Base-by-base conservation (phyloP, 1,284 basidiomycete genomes). In the Leccinum subrobustum region DNA sequence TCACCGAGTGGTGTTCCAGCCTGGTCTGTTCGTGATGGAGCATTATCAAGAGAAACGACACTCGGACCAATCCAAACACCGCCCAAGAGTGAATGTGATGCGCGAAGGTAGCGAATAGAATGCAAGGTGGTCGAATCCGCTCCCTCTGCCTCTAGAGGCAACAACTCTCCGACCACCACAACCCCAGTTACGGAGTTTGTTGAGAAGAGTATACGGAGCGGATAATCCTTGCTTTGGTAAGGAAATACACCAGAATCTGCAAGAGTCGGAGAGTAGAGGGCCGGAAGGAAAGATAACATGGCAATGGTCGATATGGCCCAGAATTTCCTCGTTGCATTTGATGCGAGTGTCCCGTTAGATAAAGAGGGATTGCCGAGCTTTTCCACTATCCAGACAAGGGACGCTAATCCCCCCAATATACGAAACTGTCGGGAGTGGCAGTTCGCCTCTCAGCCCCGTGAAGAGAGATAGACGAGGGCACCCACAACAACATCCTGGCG, bases 31-130 rank as follows among this genome's bases (percentile, higher is more conserved):
- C 78, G 68, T 29, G 78, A 77, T 33, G 73, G 65, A 35, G 75
- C 71, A 54, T 79, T 71, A 60, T 80, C 77, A 23, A 83, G 63
- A 7, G 78, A 76, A 18, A 75, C 69, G 6, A 83, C 78, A 64
- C 78, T 78, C 35, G 78, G 73, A 16, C 83, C 83, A 23, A 88
- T 83, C 95, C 95, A 97, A 52, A 91, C 84, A 3, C 95, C 95
- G 2, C 95, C 95, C 3, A 98, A 78, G 20, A 97, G 79, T 3
- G 92, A 93, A 73, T 96, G 93, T 52, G 93, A 92, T 31, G 88
- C 93, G 14, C 95, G 84, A 44, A 98, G 77, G 71, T 91, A 96
- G 51, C 95, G 82, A 63, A 92, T 80, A 7, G 86, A 85, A 63
- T 85, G 80, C 62, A 82, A 65, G 18, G 44, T 65, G 51, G 57